Base-by-base conservation (phyloP, 2,329 filamentous ascomycete species). In the Capronia epimyces region DNA sequence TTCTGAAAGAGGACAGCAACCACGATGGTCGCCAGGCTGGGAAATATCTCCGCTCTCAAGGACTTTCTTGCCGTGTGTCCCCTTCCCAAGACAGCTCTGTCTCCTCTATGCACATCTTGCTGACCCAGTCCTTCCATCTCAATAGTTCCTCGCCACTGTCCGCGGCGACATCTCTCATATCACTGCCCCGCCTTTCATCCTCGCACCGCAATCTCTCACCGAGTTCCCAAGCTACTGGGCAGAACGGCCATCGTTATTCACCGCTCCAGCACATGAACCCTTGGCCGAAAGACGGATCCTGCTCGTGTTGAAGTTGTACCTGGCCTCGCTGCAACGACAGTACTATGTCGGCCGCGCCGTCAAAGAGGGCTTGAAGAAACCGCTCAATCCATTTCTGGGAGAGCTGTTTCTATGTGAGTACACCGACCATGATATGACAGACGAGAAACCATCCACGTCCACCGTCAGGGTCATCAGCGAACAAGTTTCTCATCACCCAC, bases 271-370 rank as follows among this genome's bases (percentile, higher is more conserved):
- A 43, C 77, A 79, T 52, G 90, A 96, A 69, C 62, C 82, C 45
- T 86, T 94, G 66, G 80, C 89, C 0, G 81, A 86, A 63, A 93
- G 88, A 74, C 83, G 91, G 55, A 84, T 88, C 18, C 72, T 95
- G 59, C 76, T 91, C 29, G 91, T 97, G 13, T 75, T 96, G 63
- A 94, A 93, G 70, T 96, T 91, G 89, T 97, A 96, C 73, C 73
- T 97, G 49, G 90, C 84, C 64, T 96, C 91, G 2, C 77, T 97
- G 46, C 95, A 93, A 75, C 88, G 95, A 70, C 89, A 95, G 48
- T 59, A 60, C 22, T 60, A 62, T 74, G 75, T 56, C 70, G 73
- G 54, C n/a, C 50, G 49, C 6, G 55, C 49, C 24, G 59, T 57
- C 25, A 53, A 57, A 32, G 57, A 59, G 32, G 56, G 56, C 3